Percentiles rank a stretch among this genome's conserved stretches.
Evolutionary conservation across 1,284 basidiomycete genomes (phyloP).

Genomic region (Apiotrichum akiyoshidainum): DNA sequence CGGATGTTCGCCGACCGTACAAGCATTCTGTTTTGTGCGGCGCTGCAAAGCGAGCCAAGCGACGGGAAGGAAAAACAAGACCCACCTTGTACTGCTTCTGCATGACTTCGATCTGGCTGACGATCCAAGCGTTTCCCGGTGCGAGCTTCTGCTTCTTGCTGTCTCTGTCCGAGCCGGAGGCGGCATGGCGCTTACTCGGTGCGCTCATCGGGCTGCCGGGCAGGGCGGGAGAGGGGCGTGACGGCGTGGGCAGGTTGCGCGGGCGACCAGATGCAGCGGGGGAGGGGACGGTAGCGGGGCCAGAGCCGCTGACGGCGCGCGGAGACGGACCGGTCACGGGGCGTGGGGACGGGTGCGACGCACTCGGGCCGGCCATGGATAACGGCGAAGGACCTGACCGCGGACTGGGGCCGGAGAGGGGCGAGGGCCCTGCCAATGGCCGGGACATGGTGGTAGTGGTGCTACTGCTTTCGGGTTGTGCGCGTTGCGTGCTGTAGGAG

Average conservation of each 20-base stretch:
- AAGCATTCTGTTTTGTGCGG: no score
- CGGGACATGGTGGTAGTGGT: conserved; percentile 7
- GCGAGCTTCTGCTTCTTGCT: conserved; percentile 17
- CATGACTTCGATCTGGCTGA: conserved; percentile 25
- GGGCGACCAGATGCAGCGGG: conserved; percentile 5
- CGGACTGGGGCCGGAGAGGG: conserved; percentile 10
- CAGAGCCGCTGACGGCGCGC: conserved; percentile 7
- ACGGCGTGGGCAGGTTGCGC: conserved; percentile 10
- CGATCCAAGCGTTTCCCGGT: conserved; percentile 30
- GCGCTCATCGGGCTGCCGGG: neutral
- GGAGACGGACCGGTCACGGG: conserved; percentile 14
- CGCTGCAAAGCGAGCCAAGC: no score
- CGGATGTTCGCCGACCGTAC: no score
- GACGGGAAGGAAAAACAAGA: no score
- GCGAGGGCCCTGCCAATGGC: conserved; percentile 11
- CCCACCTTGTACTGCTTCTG: conserved; percentile 29
- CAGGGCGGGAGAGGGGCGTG: conserved; percentile 9
- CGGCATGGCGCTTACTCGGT: neutral
- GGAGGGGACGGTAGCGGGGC: conserved; percentile 6
- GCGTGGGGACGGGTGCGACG: conserved; percentile 2
- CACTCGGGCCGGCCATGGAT: conserved; percentile 6
- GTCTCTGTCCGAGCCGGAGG: neutral
- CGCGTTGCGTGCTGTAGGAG: no score
- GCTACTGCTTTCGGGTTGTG: neutral
- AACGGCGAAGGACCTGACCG: conserved; percentile 14